Conservation (phyloP, 176 grass and related monocot genomes). For the Carex pumila region DNA sequence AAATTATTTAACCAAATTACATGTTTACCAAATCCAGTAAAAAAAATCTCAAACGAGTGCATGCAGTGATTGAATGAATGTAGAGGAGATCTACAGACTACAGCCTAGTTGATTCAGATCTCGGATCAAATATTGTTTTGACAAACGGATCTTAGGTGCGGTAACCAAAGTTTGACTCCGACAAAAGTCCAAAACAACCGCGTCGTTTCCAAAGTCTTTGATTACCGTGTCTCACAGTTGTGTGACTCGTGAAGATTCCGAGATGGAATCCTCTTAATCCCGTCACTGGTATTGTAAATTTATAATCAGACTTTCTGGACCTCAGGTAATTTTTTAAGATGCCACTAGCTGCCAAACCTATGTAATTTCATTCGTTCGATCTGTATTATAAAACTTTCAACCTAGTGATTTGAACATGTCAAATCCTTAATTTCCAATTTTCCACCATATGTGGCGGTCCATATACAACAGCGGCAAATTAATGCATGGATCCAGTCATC, state of each 20-base stretch:
- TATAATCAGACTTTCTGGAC: not conserved
- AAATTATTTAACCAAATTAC: no score
- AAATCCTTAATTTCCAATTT: not conserved
- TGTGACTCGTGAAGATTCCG: not conserved
- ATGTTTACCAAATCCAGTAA: no score
- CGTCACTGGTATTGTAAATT: no score
- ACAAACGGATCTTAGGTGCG: not conserved
- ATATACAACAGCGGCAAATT: not conserved
- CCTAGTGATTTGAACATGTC: not conserved
- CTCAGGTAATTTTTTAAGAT: not conserved
- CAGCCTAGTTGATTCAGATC: not conserved
- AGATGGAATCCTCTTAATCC: not conserved
- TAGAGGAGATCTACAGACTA: no score
- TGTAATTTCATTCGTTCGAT: no score
- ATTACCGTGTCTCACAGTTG: not conserved
- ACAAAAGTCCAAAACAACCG: conserved; percentile 8
- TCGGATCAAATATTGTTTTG: not conserved
- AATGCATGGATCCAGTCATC: not conserved
- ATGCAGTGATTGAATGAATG: no score
- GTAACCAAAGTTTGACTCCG: conserved; percentile 23
- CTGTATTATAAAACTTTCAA: no score
- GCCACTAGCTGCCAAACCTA: not conserved
- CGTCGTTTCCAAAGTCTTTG: not conserved
- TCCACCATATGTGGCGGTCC: not conserved
- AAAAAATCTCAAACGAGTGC: no score